Conservation (phyloP, 2,329 filamentous ascomycete species). For the Arthroderma sp. region DNA sequence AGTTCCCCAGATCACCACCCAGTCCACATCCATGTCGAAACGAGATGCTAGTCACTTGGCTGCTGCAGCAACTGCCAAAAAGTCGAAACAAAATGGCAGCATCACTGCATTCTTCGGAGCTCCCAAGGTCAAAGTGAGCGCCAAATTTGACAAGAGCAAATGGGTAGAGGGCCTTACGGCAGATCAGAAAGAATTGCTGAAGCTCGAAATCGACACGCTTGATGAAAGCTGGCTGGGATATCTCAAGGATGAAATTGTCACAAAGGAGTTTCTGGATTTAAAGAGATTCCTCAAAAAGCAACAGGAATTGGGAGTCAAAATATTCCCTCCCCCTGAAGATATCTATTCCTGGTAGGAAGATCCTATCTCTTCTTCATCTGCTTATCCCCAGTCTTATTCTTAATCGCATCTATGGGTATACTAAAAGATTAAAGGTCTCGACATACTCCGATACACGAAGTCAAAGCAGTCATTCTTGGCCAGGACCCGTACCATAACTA, state of each 20-base stretch:
- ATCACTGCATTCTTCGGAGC: constrained; percentile 83
- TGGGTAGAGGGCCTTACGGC: constrained; percentile 69
- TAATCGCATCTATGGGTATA: not conserved
- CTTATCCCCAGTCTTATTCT: not conserved
- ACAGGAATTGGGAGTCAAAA: constrained; percentile 55
- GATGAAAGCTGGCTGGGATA: constrained; percentile 83
- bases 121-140: constrained; percentile 39
- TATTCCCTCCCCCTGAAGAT: constrained; percentile 79
- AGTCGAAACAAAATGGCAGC: constrained; percentile 58
- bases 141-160: constrained; percentile 73
- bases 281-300: constrained; percentile 81
- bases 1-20: no score
- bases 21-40: no score
- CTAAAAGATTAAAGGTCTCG: constrained; percentile 56
- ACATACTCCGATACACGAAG: constrained; percentile 73
- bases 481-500: constrained; percentile 95
- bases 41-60: no score
- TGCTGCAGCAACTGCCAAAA: constrained; percentile 37
- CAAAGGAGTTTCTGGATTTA: constrained; percentile 67
- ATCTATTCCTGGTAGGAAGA: constrained; percentile 76
- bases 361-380: not conserved
- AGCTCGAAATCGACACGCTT: constrained; percentile 83
- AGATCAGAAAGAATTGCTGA: constrained; percentile 70
- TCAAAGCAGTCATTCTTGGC: constrained; percentile 86
- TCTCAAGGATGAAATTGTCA: constrained; percentile 73